Evolutionary conservation across 768 basidiomycete species (phyloP).

Genomic region (Lentinula detonsa): DNA sequence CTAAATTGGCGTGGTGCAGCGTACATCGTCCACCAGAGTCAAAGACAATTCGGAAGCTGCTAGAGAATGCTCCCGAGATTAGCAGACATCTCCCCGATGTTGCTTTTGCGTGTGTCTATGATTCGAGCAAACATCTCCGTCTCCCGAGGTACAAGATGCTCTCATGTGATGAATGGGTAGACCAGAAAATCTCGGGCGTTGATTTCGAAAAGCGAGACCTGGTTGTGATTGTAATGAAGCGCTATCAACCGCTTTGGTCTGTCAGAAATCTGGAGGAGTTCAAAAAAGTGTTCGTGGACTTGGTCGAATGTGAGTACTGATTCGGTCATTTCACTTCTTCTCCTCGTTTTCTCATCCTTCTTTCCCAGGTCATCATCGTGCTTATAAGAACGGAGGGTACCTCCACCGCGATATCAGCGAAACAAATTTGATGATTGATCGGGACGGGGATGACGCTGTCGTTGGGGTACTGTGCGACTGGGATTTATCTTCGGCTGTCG

Average conservation of each 20-base stretch:
- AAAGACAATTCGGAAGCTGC: background rate
- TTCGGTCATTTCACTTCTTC: background rate
- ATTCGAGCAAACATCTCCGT: too few relatives aligned
- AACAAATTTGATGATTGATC: constrained; percentile 12
- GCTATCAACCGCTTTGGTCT: constrained; percentile 2
- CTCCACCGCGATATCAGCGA: constrained; percentile 15
- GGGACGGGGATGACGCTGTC: background rate
- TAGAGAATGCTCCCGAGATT: background rate
- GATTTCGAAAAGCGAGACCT: constrained; percentile 1
- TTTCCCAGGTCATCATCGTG: constrained; percentile 7
- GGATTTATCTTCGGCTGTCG: background rate
- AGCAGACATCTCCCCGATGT: background rate
- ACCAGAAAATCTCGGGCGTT: background rate
- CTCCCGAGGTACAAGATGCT: background rate
- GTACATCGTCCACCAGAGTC: background rate
- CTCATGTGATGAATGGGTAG: background rate
- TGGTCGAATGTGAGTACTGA: constrained; percentile 8
- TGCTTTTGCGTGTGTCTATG: background rate
- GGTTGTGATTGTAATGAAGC: constrained; percentile 2
- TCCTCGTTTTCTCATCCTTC: background rate
- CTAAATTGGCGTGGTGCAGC: background rate
- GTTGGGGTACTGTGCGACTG: constrained; percentile 8
- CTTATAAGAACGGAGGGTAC: constrained; percentile 4
- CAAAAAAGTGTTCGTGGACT: constrained; percentile 9
- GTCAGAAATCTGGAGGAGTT: constrained; percentile 3